Evolutionary conservation across 805 yeast species (phyloP), one percentile per base, ranked within the genome.

Genomic region (Cyberlindnera misumaiensis): DNA sequence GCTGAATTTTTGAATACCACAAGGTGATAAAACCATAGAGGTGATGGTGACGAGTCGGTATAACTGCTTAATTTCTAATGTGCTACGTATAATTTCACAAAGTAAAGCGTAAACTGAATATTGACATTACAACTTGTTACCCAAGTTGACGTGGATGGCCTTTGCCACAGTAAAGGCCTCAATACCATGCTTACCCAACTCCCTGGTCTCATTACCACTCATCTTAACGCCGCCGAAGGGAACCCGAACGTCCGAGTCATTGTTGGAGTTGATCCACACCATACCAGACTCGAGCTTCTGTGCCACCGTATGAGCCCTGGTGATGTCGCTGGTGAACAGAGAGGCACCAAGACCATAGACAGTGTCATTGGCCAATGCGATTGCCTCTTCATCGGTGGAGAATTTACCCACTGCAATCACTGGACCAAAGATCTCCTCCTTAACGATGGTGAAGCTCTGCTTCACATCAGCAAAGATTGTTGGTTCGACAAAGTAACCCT

Each of bases 211-310:
- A 40, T 75, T 65, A 49, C 86, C 85, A 54, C 75, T 67, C 70
- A 70, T 65, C 58, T 80, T 80, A 28, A 76, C 77, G 54, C 85
- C 85, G 34, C 86, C 86, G 46, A 80, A 80, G 38, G 85, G 85
- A 44, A 73, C 63, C 55, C 72, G 72, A 37, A 68, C 61, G 48
- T 75, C 76, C 10, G 72, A 67, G 43, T 73, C 78, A 52, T 76
- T 76, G 46, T 75, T 73, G 1, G 77, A 67, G 58, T 77, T 77
- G 50, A 76, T 67, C 76, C 77, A 76, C 32, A 75, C 70, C 66
- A 70, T 70, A 41, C 73, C 74, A 4, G 70, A 58, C 49, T 67
- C 67, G 30, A 68, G 50, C 17, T 61, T 62, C n/a, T 56, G 52
- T 3, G 73, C 69, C 39, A 68, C 53, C 12, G 45, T 48, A 48